Conservation (phyloP, 2,329 filamentous ascomycete species). For the Aspergillus sp. region DNA sequence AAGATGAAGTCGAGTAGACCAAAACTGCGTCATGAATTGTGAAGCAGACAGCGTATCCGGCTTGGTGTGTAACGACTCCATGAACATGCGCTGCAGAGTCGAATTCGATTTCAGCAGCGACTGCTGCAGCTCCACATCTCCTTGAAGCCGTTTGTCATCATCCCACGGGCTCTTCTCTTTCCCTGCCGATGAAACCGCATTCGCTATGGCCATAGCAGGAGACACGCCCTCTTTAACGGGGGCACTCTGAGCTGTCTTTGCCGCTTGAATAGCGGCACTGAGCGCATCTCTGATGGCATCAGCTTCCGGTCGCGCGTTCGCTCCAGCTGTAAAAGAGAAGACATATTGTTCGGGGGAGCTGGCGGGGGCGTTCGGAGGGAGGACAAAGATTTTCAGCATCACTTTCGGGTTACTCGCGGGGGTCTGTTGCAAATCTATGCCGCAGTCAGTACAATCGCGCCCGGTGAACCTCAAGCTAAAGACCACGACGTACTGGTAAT, state of each 20-base stretch:
- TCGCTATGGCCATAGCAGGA: constrained; percentile 76
- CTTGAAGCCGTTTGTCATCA: constrained; percentile 75
- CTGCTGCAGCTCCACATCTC: constrained; percentile 80
- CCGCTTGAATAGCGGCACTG: constrained; percentile 71
- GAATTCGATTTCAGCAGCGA: constrained; percentile 82
- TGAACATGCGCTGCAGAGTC: constrained; percentile 77
- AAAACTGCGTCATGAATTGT: constrained; percentile 90
- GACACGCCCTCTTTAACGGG: constrained; percentile 54
- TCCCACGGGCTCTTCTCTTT: constrained; percentile 66
- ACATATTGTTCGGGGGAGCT: constrained; percentile 66
- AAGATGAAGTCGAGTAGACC: constrained; percentile 83
- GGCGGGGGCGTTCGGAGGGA: constrained; percentile 51
- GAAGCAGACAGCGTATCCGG: constrained; percentile 77
- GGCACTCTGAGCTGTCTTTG: constrained; percentile 55
- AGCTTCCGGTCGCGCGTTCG: constrained; percentile 77
- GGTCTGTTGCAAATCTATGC: constrained; percentile 86
- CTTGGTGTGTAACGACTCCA: constrained; percentile 79
- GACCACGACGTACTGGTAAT: constrained; percentile 71
- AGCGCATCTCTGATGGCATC: constrained; percentile 81
- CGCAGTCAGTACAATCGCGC: constrained; percentile 4
- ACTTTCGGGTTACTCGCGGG: constrained; percentile 85
- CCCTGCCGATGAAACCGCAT: constrained; percentile 58
- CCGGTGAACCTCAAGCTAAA: background rate
- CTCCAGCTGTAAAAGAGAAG: constrained; percentile 82
- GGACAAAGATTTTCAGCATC: constrained; percentile 88